Conservation (phyloP, 768 basidiomycete species). For the Podaxis mareebaensis region DNA sequence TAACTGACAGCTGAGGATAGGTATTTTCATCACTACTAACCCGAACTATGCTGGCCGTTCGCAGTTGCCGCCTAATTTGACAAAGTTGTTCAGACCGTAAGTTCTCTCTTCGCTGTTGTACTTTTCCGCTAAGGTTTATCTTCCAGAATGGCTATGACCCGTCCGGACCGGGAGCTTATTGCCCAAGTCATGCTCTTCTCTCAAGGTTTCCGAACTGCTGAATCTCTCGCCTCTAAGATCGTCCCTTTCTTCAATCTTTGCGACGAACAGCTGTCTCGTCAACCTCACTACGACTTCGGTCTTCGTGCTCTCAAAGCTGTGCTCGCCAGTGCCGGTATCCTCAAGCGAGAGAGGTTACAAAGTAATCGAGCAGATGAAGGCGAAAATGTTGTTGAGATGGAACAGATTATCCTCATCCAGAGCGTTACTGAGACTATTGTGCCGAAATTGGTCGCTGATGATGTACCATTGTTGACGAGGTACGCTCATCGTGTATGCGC, state of each 20-base stretch:
- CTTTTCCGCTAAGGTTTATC: slow-evolving; percentile 9
- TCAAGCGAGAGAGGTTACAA: slow-evolving; percentile 88
- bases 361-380: slow-evolving; percentile 37
- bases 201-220: slow-evolving; percentile 97
- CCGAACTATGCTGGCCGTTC: slow-evolving; percentile 99
- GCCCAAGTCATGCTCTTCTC: slow-evolving; percentile 99
- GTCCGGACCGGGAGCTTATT: slow-evolving; percentile 96
- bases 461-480: slow-evolving; percentile 94
- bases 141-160: slow-evolving; percentile 95
- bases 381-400: slow-evolving; percentile 47
- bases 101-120: slow-evolving; percentile 28
- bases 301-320: slow-evolving; percentile 97
- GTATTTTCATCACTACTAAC: slow-evolving; percentile 99
- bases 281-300: slow-evolving; percentile 99
- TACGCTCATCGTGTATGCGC: slow-evolving; percentile 32
- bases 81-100: slow-evolving; percentile 91
- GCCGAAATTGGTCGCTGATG: slow-evolving; percentile 95
- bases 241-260: slow-evolving; percentile 99
- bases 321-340: slow-evolving; percentile 92
- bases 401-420: slow-evolving; percentile 97
- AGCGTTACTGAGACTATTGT: slow-evolving; percentile 99
- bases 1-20: slow-evolving; percentile 35
- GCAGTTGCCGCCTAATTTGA: slow-evolving; percentile 81
- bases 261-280: slow-evolving; percentile 93
- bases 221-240: slow-evolving; percentile 95